Evolutionary conservation across 1,284 basidiomycete genomes (phyloP).

Genomic region (Singerocomus rubriflavus): DNA sequence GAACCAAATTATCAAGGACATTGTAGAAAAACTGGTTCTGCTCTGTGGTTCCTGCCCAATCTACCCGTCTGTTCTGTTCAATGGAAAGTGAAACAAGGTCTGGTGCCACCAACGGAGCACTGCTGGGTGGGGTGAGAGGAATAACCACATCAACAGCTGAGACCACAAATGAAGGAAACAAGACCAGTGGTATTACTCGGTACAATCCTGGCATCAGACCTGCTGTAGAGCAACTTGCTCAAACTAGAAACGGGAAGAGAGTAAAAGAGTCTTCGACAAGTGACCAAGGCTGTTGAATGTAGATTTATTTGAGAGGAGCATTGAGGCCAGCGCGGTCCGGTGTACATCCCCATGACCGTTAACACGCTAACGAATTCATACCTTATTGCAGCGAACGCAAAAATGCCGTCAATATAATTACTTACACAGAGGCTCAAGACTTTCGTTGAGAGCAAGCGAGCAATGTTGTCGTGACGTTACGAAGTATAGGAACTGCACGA

Average conservation of each 20-base stretch:
- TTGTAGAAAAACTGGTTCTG: slow-evolving; percentile 57
- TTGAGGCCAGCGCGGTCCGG: not conserved
- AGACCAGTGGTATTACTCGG: not conserved
- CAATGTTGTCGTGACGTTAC: not conserved
- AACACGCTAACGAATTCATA: not conserved
- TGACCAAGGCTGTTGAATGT: not conserved
- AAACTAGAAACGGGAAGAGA: not conserved
- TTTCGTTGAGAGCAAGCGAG: not conserved
- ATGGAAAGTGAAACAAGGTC: slow-evolving; percentile 63
- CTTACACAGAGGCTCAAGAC: not conserved
- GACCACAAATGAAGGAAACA: slow-evolving; percentile 1
- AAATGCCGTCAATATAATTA: not conserved
- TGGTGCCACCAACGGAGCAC: slow-evolving; percentile 35
- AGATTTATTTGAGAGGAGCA: slow-evolving; percentile 1
- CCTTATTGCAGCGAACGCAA: not conserved
- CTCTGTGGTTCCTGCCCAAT: slow-evolving; percentile 53
- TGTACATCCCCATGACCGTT: slow-evolving; percentile 1
- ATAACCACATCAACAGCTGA: slow-evolving; percentile 20
- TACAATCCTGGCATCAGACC: slow-evolving; percentile 7
- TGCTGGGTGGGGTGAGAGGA: slow-evolving; percentile 19
- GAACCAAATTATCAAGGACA: slow-evolving; percentile 51
- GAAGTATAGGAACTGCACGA: no score
- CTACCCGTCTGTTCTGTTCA: slow-evolving; percentile 65
- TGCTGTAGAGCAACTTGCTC: not conserved
- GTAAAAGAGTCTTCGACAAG: not conserved